Base-by-base conservation (phyloP, 371 early-diverging fungal genomes). In the Lichtheimia hyalospora region DNA sequence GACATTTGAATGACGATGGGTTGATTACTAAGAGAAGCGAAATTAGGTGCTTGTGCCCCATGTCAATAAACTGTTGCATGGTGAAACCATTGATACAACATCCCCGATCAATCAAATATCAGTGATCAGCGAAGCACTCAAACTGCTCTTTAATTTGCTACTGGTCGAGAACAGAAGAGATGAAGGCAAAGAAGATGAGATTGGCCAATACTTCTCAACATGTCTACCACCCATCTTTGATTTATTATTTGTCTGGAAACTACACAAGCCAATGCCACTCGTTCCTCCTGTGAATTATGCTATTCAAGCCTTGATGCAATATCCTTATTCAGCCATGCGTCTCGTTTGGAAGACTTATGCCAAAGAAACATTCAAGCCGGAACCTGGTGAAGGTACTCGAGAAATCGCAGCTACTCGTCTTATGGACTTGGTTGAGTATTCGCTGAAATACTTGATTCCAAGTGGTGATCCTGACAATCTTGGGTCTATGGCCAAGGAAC, bases 261-360 rank as follows among this genome's bases (percentile, higher is more conserved):
- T 55, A 15, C 73, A 74, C 5, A 57, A 68, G 3, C 81, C 86
- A 18, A 73, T 83, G 25, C 87, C 91, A 5, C 63, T 93, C 25
- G 57, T 81, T 5, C 84, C 94, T 5, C 94, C 94, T 34, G 81
- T 86, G 48, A 83, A 87, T 7, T 90, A 91, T 63, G 90, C 89
- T 0, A 78, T 93, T 15, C 89, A 93, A 68, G 80, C 83, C 0
- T 63, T 91, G 24, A 79, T 91, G 74, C 88, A 90, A 59, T 84
- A 75, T 56, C 83, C 87, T 10, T 66, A 62, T 60, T 51, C 57
- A 7, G 69, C 66, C 8, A 70, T 73, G 27, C 49, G 59, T 41
- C 54, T 49, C 39, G 50, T 69, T 0, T 90, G 85, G 83, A 64
- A 48, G 79, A 58, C 67, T 71, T 49, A n/a, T 40, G 60, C 58